A percentile compares a stretch with the other conserved stretches of the same genome.
phyloP scores from a whole-genome alignment of 768 basidiomycete genomes.

The Xanthoconium purpureum region DNA sequence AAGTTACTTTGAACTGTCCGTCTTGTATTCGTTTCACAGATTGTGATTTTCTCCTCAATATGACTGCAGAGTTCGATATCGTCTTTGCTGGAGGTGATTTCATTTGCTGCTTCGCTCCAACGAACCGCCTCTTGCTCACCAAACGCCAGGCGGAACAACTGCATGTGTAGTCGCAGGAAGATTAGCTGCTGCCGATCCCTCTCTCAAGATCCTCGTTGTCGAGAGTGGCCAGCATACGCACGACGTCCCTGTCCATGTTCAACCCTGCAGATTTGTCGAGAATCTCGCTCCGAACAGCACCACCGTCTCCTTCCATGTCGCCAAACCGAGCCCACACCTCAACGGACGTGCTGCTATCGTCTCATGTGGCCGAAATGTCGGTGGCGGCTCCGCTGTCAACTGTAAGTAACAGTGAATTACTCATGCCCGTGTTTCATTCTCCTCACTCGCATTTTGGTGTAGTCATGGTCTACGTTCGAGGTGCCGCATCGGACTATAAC shows the following conservation, averaged over 20 bases:
- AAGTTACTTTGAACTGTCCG: not conserved
- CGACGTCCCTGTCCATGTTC: slow-evolving; percentile 45
- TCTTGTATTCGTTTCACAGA: not conserved
- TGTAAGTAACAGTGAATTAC: slow-evolving; percentile 35
- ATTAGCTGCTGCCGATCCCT: slow-evolving; percentile 50
- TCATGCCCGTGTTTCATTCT: too few species aligned
- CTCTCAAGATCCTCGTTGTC: slow-evolving; percentile 55
- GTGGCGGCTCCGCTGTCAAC: slow-evolving; percentile 63
- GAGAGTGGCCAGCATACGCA: slow-evolving; percentile 56
- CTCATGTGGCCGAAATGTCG: slow-evolving; percentile 48
- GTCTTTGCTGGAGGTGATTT: slow-evolving; percentile 55
- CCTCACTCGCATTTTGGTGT: not conserved
- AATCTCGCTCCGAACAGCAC: slow-evolving; percentile 40
- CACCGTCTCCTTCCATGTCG: slow-evolving; percentile 43
- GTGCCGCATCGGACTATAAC: slow-evolving; percentile 62
- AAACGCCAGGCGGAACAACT: slow-evolving; percentile 42
- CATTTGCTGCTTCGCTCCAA: not conserved
- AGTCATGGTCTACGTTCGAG: slow-evolving; percentile 55
- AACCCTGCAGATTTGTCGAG: slow-evolving; percentile 49
- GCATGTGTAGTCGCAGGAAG: slow-evolving; percentile 54
- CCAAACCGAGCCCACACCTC: slow-evolving; percentile 40
- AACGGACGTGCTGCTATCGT: slow-evolving; percentile 45
- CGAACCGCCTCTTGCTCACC: not conserved
- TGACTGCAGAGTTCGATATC: slow-evolving; percentile 40
- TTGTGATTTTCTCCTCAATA: not conserved